Evolutionary conservation across 768 basidiomycete species (phyloP), one percentile per base, ranked within the genome.

Genomic region (Phylloporus scabripes): DNA sequence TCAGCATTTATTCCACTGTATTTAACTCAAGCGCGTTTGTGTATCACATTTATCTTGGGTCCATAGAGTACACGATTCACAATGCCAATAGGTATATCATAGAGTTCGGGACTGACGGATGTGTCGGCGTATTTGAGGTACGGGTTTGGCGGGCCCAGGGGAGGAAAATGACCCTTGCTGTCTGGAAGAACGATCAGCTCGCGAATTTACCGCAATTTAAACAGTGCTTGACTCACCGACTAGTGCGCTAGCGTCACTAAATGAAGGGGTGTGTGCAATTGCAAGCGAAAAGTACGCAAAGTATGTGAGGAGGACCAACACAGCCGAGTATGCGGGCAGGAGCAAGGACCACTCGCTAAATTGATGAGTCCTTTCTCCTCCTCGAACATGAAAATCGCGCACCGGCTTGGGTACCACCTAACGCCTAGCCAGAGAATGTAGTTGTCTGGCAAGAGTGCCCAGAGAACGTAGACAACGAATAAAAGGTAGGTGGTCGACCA

Each of bases 391-490:
- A n/a, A 20, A 6, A 34, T 47, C 24, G 56, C 76, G 54, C 48
- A 87, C 91, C 90, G 77, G 60, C 76, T 90, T n/a, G 92, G 92
- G 60, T 92, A 93, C 91, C 91, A 94, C 10, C 75, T 68, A 24
- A 92, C 73, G 8, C 91, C 92, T 9, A 80, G 62, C 69, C 74
- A 72, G 33, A 76, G 45, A 46, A 93, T 82, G 64, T 73, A 82
- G 28, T 75, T 72, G 61, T 90, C 86, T 5, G 91, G 90, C 12
- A 89, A 71, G 32, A 92, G 63, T 1, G 85, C 87, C 91, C 91
- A 93, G 6, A 91, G 69, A 29, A 91, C 59, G 62, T 86, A 92
- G 21, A 87, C 59, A 46, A 78, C 64, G 60, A 86, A 92, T 2
- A 81, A 66, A 23, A 91, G 67, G 45, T 78, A 82, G 0, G 92